Base-by-base conservation (phyloP, 352 stramenopile species). In the Globisporangium iwayamae region DNA sequence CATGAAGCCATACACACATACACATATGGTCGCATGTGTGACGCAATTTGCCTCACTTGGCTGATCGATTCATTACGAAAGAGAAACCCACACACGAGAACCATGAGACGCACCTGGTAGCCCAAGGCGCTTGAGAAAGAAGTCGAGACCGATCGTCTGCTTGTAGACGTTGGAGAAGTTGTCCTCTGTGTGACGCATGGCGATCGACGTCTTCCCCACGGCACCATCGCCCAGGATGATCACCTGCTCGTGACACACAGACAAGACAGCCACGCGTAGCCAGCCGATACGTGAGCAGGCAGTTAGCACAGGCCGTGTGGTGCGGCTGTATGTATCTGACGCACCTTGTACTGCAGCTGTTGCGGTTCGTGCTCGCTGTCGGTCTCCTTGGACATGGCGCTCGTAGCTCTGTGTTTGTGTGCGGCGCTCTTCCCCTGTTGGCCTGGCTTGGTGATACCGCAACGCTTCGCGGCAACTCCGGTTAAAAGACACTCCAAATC, bases 131-230 rank as follows among this genome's bases (percentile, higher is more conserved):
- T 98, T 98, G 43, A 98, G 87, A 65, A 98, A 98, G 69, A 98
- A 98, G 68, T 98, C 94, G 9, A 98, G 75, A 1, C 94, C 93
- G 55, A 98, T 97, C 6, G 93, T 98, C 74, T 98, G 93, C 71
- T 98, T 98, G 77, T 98, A 98, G 41, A 83, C 79, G 62, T 97
- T 88, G 45, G 86, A 94, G 69, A 98, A 98, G 61, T 84, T 90
- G 67, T 97, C 85, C 55, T 98, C 76, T 11, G 90, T 91, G 71
- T 98, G 95, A 48, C 94, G 81, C 73, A 91, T 96, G 8, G 90
- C 91, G 56, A 98, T 97, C 30, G 89, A 98, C n/a, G 93, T 98
- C 74, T 98, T 98, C 43, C 94, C 94, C 25, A 98, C 94, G 14
- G 94, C 92, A 32, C 94, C 94, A 73, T 98, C 91, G 5, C 94